Evolutionary conservation across 495 filamentous ascomycete species (phyloP), one percentile per base, ranked within the genome.

Genomic region (Penicillium daleae): DNA sequence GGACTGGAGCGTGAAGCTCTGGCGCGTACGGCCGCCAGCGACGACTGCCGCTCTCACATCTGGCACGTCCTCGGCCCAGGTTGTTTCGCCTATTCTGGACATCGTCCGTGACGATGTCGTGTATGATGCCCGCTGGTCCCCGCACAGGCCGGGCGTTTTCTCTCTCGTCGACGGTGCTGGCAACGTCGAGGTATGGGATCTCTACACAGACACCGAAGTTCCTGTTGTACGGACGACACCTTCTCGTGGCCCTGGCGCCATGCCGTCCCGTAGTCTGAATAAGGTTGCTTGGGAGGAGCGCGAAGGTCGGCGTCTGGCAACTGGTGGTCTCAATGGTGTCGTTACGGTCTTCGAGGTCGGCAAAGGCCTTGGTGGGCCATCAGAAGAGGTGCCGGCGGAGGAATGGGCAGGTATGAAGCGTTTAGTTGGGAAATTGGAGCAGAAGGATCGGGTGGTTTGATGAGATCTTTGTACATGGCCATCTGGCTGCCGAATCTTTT

Each of bases 1-100:
- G 13, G 95, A 99, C 79, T 99, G 95, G 95, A 93, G 88, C 68
- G 92, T 97, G 60, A 97, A 96, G 76, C 81, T 99, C 26, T 99
- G 95, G 95, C 94, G 93, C 74, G 89, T 94, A 21, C 87, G 91
- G 4, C 89, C 95, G 3, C 76, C 82, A 15, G 82, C 84, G 21
- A 84, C 86, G 17, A 78, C 74, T 7, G 75, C 80, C 15, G 75
- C 81, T 13, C 72, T 76, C 8, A 78, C 78, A 15, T 80, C 82
- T 0, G 71, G 74, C 19, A 69, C 67, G 27, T 62, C 73, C 19
- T 75, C 74, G 17, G 74, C 76, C 1, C 77, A 79, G 55, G 74
- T 76, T 13, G 69, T 92, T 19, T 74, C 85, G 2, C 96, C 96
- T 1, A 82, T 99, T 10, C 79, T 97, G 13, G 93, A 97, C 53